phyloP scores from a whole-genome alignment of 1,139 yeast genomes.

The Kodamaea derodonti region DNA sequence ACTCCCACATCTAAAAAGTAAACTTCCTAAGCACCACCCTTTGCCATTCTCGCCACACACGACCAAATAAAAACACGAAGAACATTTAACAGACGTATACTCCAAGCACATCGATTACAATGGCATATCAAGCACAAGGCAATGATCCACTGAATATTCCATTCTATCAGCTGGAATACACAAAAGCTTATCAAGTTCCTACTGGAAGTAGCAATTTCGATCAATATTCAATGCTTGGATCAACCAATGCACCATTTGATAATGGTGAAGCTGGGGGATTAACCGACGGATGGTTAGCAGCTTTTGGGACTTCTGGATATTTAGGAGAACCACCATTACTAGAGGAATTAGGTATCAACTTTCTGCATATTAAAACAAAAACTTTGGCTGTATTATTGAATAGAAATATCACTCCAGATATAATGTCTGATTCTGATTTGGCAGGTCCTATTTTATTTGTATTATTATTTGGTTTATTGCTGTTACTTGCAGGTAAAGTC shows the following conservation, averaged over 20 bases:
- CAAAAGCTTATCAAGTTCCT: constrained; percentile 26
- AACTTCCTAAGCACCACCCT: no score
- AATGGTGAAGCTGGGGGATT: constrained; percentile 54
- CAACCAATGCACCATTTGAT: constrained; percentile 26
- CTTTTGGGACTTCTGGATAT: constrained; percentile 90
- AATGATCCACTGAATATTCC: constrained; percentile 40
- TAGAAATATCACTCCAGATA: constrained; percentile 58
- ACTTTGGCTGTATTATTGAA: constrained; percentile 79
- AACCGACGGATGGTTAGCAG: constrained; percentile 79
- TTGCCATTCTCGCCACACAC: no score
- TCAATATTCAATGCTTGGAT: constrained; percentile 27
- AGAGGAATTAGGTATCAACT: constrained; percentile 92
- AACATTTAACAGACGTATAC: no score
- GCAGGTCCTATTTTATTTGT: constrained; percentile 96
- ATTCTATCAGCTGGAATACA: constrained; percentile 43
- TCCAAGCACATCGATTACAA: no score
- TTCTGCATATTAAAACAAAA: constrained; percentile 79
- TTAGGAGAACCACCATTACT: constrained; percentile 90
- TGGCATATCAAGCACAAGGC: constrained; percentile 41
- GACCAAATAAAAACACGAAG: background rate
- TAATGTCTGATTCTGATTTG: constrained; percentile 85
- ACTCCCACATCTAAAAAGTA: no score
- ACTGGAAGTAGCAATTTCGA: constrained; percentile 27
- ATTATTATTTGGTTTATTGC: constrained; percentile 78
- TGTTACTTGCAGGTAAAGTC: constrained; percentile 83